Evolutionary conservation across 2,329 filamentous ascomycete genomes (phyloP), one percentile per base, ranked within the genome.

Genomic region (Esteya vermicola): DNA sequence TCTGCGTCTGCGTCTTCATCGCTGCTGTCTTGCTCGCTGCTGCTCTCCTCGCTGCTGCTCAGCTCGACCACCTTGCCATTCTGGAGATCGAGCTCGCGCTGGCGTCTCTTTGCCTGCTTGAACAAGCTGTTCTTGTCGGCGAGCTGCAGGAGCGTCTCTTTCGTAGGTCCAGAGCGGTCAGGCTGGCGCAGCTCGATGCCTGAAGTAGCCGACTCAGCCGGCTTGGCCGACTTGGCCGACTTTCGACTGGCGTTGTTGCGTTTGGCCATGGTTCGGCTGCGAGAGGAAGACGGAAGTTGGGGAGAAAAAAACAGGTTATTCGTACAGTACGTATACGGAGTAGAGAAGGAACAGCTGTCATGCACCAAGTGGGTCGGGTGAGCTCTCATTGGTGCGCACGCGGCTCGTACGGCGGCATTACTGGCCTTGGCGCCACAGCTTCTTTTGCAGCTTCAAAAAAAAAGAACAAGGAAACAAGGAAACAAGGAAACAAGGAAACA

Each of bases 101-200:
- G 54, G 45, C 58, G 52, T 41, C 53, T 51, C 23, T 63, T 60
- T n/a, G 67, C 63, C 56, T 67, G 57, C 40, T 63, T 59, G 55
- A 77, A 63, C 48, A 81, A 60, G 54, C 74, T 55, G 47, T 72
- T 69, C 47, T 84, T 70, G 39, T 79, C 67, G 43, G 83, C 83
- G 23, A 88, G 55, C 42, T 88, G 67, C 43, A 86, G 66, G n/a
- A 91, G 66, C 0, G 83, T 89, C 56, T 79, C 70, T 33, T 75
- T 67, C 6, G 61, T 61, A 0, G 67, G 78, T 1, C 57, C 70
- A 38, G 73, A 75, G 44, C 78, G 73, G 57, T 85, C 77, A 25
- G 82, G 81, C n/a, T 82, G 75, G 38, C 64, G 60, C 43, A 86
- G 67, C 48, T 75, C 74, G 55, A 83, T 69, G 43, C 68, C 59